These are phyloP conservation scores for Escallonia rubra DNA, from an alignment of 129 eudicot species.

Conservation along the genomic window DNA sequence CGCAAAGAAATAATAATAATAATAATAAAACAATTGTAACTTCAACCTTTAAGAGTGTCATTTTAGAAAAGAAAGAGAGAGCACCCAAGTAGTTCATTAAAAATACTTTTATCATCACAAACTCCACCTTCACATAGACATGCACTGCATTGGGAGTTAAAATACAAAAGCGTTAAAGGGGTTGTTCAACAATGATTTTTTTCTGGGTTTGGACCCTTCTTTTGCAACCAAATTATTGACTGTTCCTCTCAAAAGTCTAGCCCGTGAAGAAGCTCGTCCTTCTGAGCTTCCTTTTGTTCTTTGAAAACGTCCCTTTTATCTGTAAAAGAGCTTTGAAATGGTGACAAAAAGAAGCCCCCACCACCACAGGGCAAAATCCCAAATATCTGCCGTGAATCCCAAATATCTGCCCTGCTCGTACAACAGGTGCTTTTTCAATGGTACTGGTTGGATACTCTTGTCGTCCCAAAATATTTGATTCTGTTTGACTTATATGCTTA, in stretches of 20 bases:
- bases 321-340: background rate
- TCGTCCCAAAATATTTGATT: no score
- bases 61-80: no score
- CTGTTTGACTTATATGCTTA: no score
- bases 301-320: background rate
- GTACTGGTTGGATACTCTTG: no score
- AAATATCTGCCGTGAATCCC: no score
- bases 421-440: background rate
- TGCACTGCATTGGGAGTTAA: background rate
- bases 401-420: background rate
- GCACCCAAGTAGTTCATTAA: no score
- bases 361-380: no score
- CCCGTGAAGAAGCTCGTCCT: background rate
- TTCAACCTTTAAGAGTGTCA: no score
- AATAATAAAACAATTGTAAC: no score
- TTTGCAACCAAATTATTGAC: background rate
- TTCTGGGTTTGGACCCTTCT: background rate
- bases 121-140: background rate
- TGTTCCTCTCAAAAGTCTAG: background rate
- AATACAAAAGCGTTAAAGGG: background rate
- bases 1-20: no score
- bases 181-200: background rate
- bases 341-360: background rate
- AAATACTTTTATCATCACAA: background rate
- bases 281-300: background rate